Conservation (phyloP, 352 stramenopile genomes). For the Phytophthora meadii region DNA sequence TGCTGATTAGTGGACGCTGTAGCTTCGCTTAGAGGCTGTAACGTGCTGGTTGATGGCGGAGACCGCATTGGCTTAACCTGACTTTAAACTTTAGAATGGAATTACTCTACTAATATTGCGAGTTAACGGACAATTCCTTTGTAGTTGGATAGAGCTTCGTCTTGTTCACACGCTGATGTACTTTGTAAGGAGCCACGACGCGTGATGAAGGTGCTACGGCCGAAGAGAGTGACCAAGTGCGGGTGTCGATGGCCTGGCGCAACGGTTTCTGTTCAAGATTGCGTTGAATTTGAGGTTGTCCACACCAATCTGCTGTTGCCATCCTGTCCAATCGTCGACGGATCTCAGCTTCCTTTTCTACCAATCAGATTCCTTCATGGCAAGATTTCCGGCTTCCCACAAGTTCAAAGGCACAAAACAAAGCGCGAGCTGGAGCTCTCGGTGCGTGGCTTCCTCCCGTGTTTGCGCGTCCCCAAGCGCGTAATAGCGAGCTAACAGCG, state of each 20-base stretch:
- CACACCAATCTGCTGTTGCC: slow-evolving; percentile 19
- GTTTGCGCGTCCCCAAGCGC: not conserved
- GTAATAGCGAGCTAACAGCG: not conserved
- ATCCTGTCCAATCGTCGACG: slow-evolving; percentile 32
- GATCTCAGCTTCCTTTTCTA: not conserved
- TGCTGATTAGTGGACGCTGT: slow-evolving; percentile 19
- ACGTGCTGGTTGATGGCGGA: not conserved
- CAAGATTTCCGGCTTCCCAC: slow-evolving; percentile 33
- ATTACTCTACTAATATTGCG: slow-evolving; percentile 10
- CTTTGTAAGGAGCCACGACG: not conserved
- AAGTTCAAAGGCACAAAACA: slow-evolving; percentile 38
- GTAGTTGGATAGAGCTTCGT: not conserved
- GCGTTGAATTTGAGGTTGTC: slow-evolving; percentile 12
- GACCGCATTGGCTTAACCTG: slow-evolving; percentile 19
- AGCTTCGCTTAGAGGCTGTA: not conserved
- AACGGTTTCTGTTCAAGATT: slow-evolving; percentile 39
- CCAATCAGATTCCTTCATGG: slow-evolving; percentile 14
- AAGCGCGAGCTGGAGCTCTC: slow-evolving; percentile 26
- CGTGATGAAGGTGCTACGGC: not conserved
- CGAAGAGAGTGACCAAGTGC: not conserved
- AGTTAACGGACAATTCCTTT: not conserved
- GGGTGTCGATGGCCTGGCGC: slow-evolving; percentile 1
- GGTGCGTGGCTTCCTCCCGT: slow-evolving; percentile 20
- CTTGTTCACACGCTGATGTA: not conserved
- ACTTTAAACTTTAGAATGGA: not conserved